Evolutionary conservation across 495 filamentous ascomycete species (phyloP).

Genomic region (Pyrenopolyporus hunteri): DNA sequence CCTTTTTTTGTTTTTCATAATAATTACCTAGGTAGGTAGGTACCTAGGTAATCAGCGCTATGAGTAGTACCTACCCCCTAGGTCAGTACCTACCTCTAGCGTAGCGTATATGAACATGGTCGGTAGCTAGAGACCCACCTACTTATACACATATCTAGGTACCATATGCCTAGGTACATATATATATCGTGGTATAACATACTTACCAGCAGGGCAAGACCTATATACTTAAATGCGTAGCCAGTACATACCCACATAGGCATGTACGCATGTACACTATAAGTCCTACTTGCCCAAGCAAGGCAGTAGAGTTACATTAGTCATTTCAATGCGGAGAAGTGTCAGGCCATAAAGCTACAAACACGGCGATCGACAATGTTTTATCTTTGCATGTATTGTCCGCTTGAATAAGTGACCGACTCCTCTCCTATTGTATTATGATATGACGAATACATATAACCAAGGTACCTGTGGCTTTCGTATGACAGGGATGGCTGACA

Average conservation of each 20-base stretch:
- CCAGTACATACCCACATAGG: too few relatives aligned
- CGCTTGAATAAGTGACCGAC: neutral
- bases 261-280: slow-evolving; percentile 1
- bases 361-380: slow-evolving; percentile 28
- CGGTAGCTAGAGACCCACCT: too few relatives aligned
- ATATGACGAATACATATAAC: neutral
- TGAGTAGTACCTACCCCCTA: too few relatives aligned
- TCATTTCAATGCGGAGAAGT: slow-evolving; percentile 29
- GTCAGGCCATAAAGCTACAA: slow-evolving; percentile 34
- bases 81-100: too few relatives aligned
- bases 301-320: slow-evolving; percentile 16
- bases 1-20: neutral
- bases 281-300: neutral
- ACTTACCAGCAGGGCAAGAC: slow-evolving; percentile 1
- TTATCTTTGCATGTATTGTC: neutral
- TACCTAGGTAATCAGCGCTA: too few relatives aligned
- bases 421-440: too few relatives aligned
- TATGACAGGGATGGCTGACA: slow-evolving; percentile 6
- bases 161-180: too few relatives aligned
- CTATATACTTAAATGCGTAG: too few relatives aligned
- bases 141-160: neutral
- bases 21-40: neutral
- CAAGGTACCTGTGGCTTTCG: slow-evolving; percentile 12
- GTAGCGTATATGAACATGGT: too few relatives aligned
- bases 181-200: too few relatives aligned